phyloP scores from a whole-genome alignment of 169 alveolate genomes.

The Cryptosporidium viatorum region DNA sequence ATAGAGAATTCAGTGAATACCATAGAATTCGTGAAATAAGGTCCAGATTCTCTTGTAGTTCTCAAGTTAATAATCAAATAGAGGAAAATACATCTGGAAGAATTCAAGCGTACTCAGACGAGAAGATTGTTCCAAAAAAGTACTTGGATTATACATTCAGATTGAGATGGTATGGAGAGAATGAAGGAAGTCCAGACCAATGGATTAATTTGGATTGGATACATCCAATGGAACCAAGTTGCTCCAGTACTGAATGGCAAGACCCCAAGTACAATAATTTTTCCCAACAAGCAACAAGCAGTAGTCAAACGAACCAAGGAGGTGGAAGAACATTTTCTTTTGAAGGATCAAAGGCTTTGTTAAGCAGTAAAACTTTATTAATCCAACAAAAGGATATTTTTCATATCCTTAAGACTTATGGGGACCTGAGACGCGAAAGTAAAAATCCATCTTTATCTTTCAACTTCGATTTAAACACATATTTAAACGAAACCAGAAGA shows the following conservation, averaged over 20 bases:
- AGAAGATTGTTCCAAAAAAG: conserved; percentile 17
- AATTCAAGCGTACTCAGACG: conserved; percentile 50
- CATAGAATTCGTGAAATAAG: conserved; percentile 42
- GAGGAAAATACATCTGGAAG: background rate
- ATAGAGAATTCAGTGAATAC: conserved; percentile 57
- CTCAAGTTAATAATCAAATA: background rate
- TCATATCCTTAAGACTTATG: conserved; percentile 44
- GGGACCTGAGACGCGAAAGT: conserved; percentile 33
- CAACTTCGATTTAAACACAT: conserved; percentile 27
- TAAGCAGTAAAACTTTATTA: conserved; percentile 13
- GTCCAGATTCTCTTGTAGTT: background rate
- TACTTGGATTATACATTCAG: conserved; percentile 43
- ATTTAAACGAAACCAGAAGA: conserved; percentile 13
- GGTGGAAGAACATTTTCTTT: background rate
- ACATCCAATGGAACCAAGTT: conserved; percentile 70
- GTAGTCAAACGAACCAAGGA: background rate
- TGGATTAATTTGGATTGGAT: conserved; percentile 72
- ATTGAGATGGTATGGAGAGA: conserved; percentile 73
- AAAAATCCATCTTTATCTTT: conserved; percentile 12
- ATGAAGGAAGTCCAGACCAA: conserved; percentile 74
- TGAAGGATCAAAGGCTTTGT: conserved; percentile 1
- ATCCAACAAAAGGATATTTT: conserved; percentile 66
- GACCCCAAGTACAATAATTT: conserved; percentile 11
- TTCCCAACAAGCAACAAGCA: background rate
- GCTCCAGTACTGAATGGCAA: conserved; percentile 46